Evolutionary conservation across 345 rosid species (phyloP).

Genomic region (Conringia planisiliqua): DNA sequence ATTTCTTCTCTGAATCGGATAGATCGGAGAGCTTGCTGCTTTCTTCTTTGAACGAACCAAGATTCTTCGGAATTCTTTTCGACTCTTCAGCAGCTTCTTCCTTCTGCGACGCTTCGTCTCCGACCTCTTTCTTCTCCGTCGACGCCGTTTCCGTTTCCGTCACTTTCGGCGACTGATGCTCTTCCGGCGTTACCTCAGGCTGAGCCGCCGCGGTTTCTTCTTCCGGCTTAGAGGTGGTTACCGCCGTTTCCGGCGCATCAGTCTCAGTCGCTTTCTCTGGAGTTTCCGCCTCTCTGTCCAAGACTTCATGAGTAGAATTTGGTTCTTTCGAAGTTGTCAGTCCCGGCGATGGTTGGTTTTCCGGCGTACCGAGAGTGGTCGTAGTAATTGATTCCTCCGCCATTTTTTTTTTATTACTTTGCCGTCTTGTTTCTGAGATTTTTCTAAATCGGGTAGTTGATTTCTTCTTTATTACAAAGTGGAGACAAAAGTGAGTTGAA

Average conservation of each 20-base stretch:
- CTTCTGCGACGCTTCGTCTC: background rate
- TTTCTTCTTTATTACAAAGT: background rate
- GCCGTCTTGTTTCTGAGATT: background rate
- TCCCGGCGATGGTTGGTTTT: background rate
- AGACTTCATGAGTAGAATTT: constrained; percentile 20
- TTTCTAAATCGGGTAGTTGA: background rate
- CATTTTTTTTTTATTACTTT: constrained; percentile 21
- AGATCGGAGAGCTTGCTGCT: constrained; percentile 65
- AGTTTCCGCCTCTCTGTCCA: constrained; percentile 8
- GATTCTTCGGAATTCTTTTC: constrained; percentile 36
- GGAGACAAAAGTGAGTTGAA: constrained; percentile 7
- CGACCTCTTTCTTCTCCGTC: constrained; percentile 39
- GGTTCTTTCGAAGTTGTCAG: background rate
- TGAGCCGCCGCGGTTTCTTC: constrained; percentile 28
- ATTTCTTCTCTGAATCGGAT: constrained; percentile 45
- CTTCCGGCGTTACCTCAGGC: background rate
- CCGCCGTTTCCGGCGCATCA: background rate
- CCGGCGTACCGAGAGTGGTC: constrained; percentile 26
- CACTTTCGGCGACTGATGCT: constrained; percentile 26
- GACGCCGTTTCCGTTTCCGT: constrained; percentile 31
- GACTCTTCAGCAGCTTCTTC: constrained; percentile 23
- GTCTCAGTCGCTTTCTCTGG: constrained; percentile 17
- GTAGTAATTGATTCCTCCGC: constrained; percentile 30
- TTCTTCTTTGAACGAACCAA: constrained; percentile 67
- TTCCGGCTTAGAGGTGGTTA: background rate